Conservation (phyloP, 164 flowering plant species). For the Pachysandra terminalis region DNA sequence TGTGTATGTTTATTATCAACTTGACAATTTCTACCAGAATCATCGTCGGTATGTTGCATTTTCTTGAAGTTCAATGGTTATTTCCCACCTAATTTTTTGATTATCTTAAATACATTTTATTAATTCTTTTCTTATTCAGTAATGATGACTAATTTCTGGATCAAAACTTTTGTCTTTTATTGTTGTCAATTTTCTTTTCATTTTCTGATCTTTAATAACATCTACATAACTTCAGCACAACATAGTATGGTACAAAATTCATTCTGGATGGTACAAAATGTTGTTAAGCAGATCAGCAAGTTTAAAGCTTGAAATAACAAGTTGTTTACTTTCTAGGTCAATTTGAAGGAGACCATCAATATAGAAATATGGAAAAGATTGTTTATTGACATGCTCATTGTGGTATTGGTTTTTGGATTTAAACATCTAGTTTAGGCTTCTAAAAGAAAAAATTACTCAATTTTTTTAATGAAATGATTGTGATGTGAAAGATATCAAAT, state of each 20-base stretch:
- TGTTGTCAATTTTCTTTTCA: too few species aligned
- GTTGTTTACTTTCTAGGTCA: not conserved
- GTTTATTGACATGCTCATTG: too few species aligned
- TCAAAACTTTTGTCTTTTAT: too few species aligned
- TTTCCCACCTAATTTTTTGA: not conserved
- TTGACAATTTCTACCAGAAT: constrained; percentile 20
- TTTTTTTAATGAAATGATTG: too few species aligned
- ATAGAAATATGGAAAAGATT: not conserved
- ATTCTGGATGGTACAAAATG: not conserved
- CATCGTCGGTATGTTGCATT: constrained; percentile 38
- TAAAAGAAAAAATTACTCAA: too few species aligned
- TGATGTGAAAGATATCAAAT: too few species aligned
- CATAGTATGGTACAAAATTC: not conserved
- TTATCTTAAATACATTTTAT: not conserved
- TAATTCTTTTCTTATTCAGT: not conserved
- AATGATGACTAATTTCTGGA: not conserved
- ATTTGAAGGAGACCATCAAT: not conserved
- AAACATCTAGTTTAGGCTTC: not conserved
- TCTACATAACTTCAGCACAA: too few species aligned
- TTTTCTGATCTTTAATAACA: too few species aligned
- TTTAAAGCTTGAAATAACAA: not conserved
- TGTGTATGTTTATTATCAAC: constrained; percentile 18
- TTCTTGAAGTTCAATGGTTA: not conserved
- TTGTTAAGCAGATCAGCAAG: not conserved
- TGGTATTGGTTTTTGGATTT: too few species aligned